Base-by-base conservation (phyloP, 345 rosid species). In the Schrenkiella parvula region DNA sequence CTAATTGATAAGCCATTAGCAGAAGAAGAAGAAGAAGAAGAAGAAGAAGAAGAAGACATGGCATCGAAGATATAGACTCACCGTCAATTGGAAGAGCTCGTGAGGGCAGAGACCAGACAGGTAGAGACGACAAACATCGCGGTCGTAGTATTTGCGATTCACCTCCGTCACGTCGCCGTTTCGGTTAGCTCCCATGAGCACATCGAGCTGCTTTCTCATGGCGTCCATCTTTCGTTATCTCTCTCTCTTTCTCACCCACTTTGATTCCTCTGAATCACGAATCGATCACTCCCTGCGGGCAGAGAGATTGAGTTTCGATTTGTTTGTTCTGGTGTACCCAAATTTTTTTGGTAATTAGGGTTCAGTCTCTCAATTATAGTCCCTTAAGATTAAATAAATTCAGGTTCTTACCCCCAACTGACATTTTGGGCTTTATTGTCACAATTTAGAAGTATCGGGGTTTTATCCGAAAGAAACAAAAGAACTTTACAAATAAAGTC, bases 61-160 rank as follows among this genome's bases (percentile, higher is more conserved):
- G 55, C 15, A 66, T 21, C 21, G 55, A 68, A 43, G 68, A 59
- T 35, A 26, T 3, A 48, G 0, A 18, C 57, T 44, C 76, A 90
- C 99, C 72, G 99, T 95, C 55, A 95, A 73, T 74, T 95, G 99
- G 62, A 95, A 95, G 74, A 95, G 98, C 81, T 95, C 99, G 78
- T 95, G 99, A 68, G 98, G 99, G 75, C 99, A 95, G 35, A 92
- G 99, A 62, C 98, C 99, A 73, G 92, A 95, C 26, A 95, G 67
- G 81, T 57, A 90, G 85, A 95, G 86, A 78, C 99, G 99, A 72
- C 99, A 95, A 53, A 92, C 98, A 79, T 95, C 99, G 22, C 98
- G 97, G 83, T 95, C 99, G 89, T 86, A 87, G 85, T 95, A 92
- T 81, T 90, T 92, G 68, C 97, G 98, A 76, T 95, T 92, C 37